Evolutionary conservation across 73 alveolate species (phyloP).

Genomic region (Paramecium pentaurelia): DNA sequence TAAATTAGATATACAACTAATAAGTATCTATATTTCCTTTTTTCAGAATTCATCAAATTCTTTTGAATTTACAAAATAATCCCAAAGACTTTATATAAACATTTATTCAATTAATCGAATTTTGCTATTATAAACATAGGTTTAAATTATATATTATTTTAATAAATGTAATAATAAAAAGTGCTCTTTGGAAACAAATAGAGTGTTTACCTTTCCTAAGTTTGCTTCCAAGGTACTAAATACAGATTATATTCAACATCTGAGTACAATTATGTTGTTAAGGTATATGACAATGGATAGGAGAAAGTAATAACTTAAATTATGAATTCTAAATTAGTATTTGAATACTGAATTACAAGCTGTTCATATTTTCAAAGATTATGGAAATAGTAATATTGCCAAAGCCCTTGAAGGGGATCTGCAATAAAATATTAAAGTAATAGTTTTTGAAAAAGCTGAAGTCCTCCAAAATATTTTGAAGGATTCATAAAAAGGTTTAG

Average conservation of each 20-base stretch:
- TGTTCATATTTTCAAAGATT: neutral
- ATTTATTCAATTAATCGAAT: neutral
- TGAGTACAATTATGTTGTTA: neutral
- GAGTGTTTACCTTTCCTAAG: neutral
- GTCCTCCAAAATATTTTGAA: neutral
- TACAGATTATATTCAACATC: neutral
- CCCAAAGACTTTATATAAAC: neutral
- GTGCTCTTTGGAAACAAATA: neutral
- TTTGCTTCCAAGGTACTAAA: neutral
- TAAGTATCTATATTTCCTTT: neutral
- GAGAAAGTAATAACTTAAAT: constrained; percentile 1
- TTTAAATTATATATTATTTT: neutral
- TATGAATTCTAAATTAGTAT: neutral
- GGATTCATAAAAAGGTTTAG: neutral
- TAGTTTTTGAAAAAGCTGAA: constrained; percentile 16
- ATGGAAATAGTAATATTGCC: neutral
- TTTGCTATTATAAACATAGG: neutral
- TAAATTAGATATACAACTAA: neutral
- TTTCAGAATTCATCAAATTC: neutral
- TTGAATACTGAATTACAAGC: constrained; percentile 8
- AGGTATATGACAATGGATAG: constrained; percentile 9
- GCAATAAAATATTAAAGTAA: neutral
- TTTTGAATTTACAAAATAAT: neutral
- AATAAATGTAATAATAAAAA: neutral
- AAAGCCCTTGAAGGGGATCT: constrained; percentile 12